A percentile compares a stretch with the other conserved stretches of the same genome.
phyloP scores from a whole-genome alignment of 345 rosid species.

The Pugionium dolabratum region DNA sequence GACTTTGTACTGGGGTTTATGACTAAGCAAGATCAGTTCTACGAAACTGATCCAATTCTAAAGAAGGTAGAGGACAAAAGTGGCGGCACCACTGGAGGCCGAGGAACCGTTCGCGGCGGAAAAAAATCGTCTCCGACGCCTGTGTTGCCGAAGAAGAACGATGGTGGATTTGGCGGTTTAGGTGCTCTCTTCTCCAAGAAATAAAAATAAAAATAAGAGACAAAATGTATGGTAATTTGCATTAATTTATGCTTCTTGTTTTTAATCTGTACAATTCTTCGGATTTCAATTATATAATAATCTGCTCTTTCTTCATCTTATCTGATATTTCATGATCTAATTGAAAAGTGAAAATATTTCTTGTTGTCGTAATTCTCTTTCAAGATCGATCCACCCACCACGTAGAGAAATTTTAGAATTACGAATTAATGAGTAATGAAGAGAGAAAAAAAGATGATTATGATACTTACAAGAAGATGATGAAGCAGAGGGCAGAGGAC shows the following conservation, averaged over 20 bases:
- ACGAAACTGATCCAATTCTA: conserved; percentile 78
- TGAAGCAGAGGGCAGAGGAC: no score
- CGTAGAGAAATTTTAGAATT: background rate
- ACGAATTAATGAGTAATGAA: background rate
- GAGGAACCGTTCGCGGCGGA: conserved; percentile 33
- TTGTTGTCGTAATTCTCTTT: conserved; percentile 1
- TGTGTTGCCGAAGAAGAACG: conserved; percentile 67
- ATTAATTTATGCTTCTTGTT: conserved; percentile 20
- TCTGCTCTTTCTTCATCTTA: conserved; percentile 29
- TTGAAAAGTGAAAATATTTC: background rate
- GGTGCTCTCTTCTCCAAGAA: conserved; percentile 63
- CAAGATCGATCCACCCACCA: conserved; percentile 5
- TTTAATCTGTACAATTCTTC: conserved; percentile 20
- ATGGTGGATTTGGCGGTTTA: conserved; percentile 52
- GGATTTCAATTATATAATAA: conserved; percentile 27
- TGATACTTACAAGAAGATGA: no score
- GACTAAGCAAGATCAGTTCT: conserved; percentile 74
- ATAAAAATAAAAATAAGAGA: conserved; percentile 50
- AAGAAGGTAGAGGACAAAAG: conserved; percentile 57
- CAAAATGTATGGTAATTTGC: conserved; percentile 13
- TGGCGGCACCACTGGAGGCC: conserved; percentile 41
- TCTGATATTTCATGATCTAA: conserved; percentile 10
- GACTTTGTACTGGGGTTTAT: conserved; percentile 66
- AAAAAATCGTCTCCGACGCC: conserved; percentile 43
- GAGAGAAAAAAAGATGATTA: conserved; percentile 16